Percentiles rank a stretch among this genome's conserved stretches.
phyloP scores from a whole-genome alignment of 441 rosid species.

The Pelargonium citronellum region DNA sequence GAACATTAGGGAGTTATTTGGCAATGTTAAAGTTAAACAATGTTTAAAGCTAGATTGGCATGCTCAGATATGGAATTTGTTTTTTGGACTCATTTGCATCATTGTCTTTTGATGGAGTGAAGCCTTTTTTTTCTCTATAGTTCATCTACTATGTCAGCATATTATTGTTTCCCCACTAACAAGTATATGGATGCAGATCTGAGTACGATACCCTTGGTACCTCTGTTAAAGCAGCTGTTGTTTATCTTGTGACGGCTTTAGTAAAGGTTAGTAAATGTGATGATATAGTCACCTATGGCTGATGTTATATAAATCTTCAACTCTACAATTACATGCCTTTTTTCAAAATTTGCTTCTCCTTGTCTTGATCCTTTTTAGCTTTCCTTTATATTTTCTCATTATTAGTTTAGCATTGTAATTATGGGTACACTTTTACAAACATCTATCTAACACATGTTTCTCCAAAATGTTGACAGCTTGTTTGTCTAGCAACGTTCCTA shows the following conservation, averaged over 20 bases:
- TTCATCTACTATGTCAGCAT: background rate
- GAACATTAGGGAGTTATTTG: background rate
- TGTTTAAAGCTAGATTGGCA: no score
- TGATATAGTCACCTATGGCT: background rate
- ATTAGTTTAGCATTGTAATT: background rate
- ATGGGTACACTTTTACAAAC: no score
- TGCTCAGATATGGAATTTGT: background rate
- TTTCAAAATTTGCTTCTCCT: no score
- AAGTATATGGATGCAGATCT: slow-evolving; percentile 42
- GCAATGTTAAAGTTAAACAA: background rate
- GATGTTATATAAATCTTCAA: background rate
- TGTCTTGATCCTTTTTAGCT: no score
- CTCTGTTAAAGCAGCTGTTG: slow-evolving; percentile 75
- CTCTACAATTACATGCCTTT: no score
- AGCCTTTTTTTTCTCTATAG: background rate
- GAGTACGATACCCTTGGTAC: slow-evolving; percentile 91
- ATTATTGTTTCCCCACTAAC: background rate
- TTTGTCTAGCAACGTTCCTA: slow-evolving; percentile 84
- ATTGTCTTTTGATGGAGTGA: background rate
- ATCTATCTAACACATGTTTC: background rate
- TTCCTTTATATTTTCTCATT: background rate
- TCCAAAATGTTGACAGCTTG: slow-evolving; percentile 50
- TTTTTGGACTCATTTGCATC: background rate
- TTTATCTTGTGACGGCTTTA: slow-evolving; percentile 76
- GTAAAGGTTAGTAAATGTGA: slow-evolving; percentile 54